Base-by-base conservation (phyloP, 2,329 filamentous ascomycete species). In the Pseudogymnoascus sp. region DNA sequence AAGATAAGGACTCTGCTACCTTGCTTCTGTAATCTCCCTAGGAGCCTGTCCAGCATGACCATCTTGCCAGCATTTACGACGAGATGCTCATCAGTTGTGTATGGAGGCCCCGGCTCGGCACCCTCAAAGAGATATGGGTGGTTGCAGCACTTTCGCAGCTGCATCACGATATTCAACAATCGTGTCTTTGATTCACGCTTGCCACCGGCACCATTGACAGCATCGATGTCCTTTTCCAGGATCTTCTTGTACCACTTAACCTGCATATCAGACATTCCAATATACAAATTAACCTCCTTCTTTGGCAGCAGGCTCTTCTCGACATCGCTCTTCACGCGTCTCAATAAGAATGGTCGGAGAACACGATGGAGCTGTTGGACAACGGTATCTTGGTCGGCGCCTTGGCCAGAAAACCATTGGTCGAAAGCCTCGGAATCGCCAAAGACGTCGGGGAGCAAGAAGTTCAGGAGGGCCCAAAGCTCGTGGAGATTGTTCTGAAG, bases 231-330 rank as follows among this genome's bases (percentile, higher is more conserved):
- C 78, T 97, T 99, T 73, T 99, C 95, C 2, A 99, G 80, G 70
- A 99, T 99, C 79, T 97, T 97, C 76, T 96, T 90, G 74, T 99
- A 99, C 93, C 95, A 99, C 74, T 95, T 96, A 69, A 97, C 85
- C 75, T 99, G 95, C 95, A 99, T 99, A 64, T 97, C 93, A 0
- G 95, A 93, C 93, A 99, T 97, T 69, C 93, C 95, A 68, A 99
- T 88, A 73, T 97, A 99, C 28, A 99, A 78, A 68, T 99, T 99
- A 72, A 97, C 80, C 75, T 99, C 95, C 76, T 97, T 97, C 82
- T 99, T 99, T 2, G 95, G 95, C 62, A 97, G 78, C 66, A 99
- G 80, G 73, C 93, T 97, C 83, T 99, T 99, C 76, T 99, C 95
- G 4, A 99, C 95, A 75, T 99, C 95, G 67, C 87, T 90, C 82